Base-by-base conservation (phyloP, 306 rosid species). In the Vigna radiata region DNA sequence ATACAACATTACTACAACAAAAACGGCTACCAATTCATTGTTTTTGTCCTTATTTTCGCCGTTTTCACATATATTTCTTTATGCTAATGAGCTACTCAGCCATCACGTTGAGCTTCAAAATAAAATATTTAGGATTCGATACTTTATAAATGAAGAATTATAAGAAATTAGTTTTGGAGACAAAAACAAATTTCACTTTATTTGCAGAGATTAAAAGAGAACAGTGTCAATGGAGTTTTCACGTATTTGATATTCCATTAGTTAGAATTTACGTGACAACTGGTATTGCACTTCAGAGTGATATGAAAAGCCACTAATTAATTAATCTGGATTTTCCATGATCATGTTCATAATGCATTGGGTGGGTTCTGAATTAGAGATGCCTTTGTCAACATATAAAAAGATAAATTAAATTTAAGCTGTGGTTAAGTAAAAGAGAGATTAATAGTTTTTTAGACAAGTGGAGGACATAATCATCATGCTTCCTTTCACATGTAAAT, bases 401-500 rank as follows among this genome's bases (percentile, higher is more conserved):
- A 79, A 54, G 62, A 41, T 61, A 5, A 63, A 33, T 33, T 64
- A 63, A 15, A 52, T 19, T 21, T 8, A 16, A 52, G 52, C 21
- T 52, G n/a, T 19, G 15, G 31, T 50, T 65, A 76, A 53, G 5
- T 37, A 8, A 65, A 64, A 65, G 18, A 52, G 31, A 76, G 37
- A 12, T 18, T 8, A 55, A 52, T 50, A 23, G 37, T 29, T 50
- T 46, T 33, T 44, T 8, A 25, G 66, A 65, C 72, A 36, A 65
- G 82, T 77, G 82, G 84, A 50, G 50, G 61, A 66, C 89, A 84
- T 36, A 73, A 81, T 81, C 73, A 85, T 87, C 67, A 41, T 48
- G 73, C 61, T 82, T 84, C 78, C 81, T 75, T 43, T 53, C 54
- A 16, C 77, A 9, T 77, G 23, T 37, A 59, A 63, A 17, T 55